Evolutionary conservation across 371 early-diverging fungal species (phyloP), one percentile per base, ranked within the genome.

Genomic region (Mucor lusitanicus): DNA sequence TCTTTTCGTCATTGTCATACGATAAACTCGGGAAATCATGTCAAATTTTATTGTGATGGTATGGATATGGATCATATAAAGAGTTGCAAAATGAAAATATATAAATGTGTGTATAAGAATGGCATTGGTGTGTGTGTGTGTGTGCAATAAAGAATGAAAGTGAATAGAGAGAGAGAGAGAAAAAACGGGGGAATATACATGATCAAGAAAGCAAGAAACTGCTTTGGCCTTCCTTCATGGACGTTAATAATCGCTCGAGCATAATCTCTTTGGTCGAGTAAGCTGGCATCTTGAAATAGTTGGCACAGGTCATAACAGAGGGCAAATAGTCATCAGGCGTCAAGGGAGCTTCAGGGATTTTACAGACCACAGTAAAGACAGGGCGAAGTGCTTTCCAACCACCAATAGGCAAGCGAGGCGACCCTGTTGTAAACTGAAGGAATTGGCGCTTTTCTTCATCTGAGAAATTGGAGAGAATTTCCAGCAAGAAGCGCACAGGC

Each of bases 251-350:
- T 71, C 90, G 78, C 62, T 80, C 70, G 33, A 71, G 76, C 84
- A 95, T 86, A 3, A 92, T 81, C n/a, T 87, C 91, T 58, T 85
- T 80, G 39, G 72, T 70, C 6, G 93, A 85, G 72, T 97, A 98
- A 19, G 88, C 89, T 13, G 97, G 97, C 75, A 98, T 86, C 80
- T 98, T 98, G 59, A 98, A 84, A 65, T 95, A 95, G 65, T 98
- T 96, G 40, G 90, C 94, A 73, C 98, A 98, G 0, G 98, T 98
- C 97, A 97, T 98, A 27, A 97, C 98, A 19, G 91, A 91, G 8
- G 97, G 98, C 65, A 98, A 73, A 63, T 91, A 94, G 58, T 91
- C 90, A 69, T 97, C 95, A 0, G 95, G 79, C 23, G 75, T 82
- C 39, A 89, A 70, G 1, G 89, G 86, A 3, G 86, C 74, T 69